These are phyloP conservation scores for Phytophthora tentaculata DNA, from an alignment of 352 stramenopile species.

Conservation along the genomic window DNA sequence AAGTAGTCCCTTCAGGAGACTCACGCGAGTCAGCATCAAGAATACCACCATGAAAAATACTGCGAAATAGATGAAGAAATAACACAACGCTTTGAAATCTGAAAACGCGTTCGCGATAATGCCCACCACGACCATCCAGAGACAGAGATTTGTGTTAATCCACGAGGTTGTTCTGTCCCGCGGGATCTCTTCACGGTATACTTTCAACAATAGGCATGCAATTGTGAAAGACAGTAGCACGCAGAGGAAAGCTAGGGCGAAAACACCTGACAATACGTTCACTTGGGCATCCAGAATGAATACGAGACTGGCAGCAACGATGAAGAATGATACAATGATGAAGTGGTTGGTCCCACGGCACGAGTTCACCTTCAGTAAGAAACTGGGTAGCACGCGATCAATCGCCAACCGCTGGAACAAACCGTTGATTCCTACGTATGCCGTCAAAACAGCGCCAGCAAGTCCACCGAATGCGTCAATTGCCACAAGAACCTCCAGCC, in stretches of 20 bases:
- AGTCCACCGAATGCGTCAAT: constrained; percentile 91
- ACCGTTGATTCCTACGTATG: constrained; percentile 81
- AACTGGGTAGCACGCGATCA: constrained; percentile 67
- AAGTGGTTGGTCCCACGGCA: constrained; percentile 81
- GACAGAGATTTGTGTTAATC: no score
- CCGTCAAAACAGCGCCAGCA: constrained; percentile 81
- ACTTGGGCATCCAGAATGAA: no score
- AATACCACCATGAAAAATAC: constrained; percentile 50
- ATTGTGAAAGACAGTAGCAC: no score
- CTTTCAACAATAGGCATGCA: no score
- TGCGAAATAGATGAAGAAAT: constrained; percentile 68
- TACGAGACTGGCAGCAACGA: constrained; percentile 37
- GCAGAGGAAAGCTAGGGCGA: no score
- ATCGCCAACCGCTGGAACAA: constrained; percentile 81
- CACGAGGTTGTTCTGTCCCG: no score
- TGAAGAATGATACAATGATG: constrained; percentile 81
- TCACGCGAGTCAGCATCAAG: constrained; percentile 69
- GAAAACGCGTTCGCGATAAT: no score
- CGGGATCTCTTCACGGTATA: no score
- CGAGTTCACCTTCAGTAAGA: constrained; percentile 60
- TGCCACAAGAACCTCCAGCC: constrained; percentile 51
- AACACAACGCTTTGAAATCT: constrained; percentile 23
- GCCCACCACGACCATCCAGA: no score
- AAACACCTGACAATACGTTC: no score
- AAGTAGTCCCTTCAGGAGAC: constrained; percentile 51